Base-by-base conservation (phyloP, 2,329 filamentous ascomycete species). In the Colletotrichum nymphaeae region DNA sequence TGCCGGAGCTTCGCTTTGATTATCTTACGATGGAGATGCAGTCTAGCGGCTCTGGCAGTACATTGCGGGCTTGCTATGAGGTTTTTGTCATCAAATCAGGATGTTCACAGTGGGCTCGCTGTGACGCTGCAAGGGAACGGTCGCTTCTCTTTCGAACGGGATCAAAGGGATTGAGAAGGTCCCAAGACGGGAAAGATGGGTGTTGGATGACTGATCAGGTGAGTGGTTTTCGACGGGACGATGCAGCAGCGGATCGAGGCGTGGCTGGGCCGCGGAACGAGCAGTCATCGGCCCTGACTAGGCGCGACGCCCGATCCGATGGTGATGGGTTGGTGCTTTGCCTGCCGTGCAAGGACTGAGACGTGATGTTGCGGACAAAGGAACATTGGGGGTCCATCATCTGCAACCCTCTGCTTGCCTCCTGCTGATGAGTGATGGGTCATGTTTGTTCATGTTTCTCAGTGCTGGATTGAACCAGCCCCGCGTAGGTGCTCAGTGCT, bases 271-370 rank as follows among this genome's bases (percentile, higher is more conserved):
- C 32, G 32, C 32, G 57, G 16, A 26, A 60, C 57, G 28, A 32
- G 22, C 55, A 62, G 46, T 22, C 30, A 63, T 67, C 63, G 63
- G 63, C 46, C 35, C 57, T 67, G 56, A 19, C 42, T 56, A 30
- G 69, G 69, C 69, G 63, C 69, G 69, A 71, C 59, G 42, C 30
- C 69, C 69, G 63, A 63, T 71, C 63, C 49, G 56, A 55, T 59
- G 26, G 55, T 49, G 57, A 62, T 24, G 63, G 22, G 63, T 28
- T 46, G 42, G 42, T 22, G 8, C 19, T 19, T 11, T 11, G 8
- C 19, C 19, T 22, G 19, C 42, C 19, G 42, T 49, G 42, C n/a
- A n/a, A 49, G 42, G 49, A 53, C 53, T 68, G 60, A n/a, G 58
- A 63, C 46, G 52, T 30, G 26, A 24, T 14, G 22, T 24, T 53